Evolutionary conservation across 768 basidiomycete species (phyloP).

Genomic region (Cystobasidium ongulense): DNA sequence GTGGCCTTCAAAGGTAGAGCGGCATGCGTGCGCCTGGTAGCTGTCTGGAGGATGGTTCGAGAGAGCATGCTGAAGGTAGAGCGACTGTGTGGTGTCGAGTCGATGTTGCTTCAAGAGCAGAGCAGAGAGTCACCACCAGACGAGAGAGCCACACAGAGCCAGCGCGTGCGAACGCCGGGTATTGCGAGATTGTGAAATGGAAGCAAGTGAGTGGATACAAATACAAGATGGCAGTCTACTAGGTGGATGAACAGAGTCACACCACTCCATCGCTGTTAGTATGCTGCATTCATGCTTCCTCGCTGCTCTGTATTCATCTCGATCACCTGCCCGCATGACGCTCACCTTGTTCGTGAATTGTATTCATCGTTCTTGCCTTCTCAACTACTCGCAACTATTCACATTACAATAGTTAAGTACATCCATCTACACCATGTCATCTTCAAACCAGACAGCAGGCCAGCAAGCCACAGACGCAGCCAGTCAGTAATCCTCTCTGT

Average conservation of each 20-base stretch:
- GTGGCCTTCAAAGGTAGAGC: constrained; percentile 12
- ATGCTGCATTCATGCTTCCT: background rate
- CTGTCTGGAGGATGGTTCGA: constrained; percentile 6
- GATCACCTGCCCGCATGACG: background rate
- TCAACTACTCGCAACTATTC: background rate
- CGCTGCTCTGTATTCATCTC: background rate
- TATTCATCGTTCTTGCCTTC: background rate
- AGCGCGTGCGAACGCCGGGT: background rate
- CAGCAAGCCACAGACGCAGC: background rate
- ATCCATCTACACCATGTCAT: background rate
- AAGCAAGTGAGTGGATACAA: background rate
- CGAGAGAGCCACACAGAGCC: background rate
- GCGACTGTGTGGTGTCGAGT: background rate
- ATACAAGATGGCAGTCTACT: background rate
- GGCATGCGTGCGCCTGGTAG: constrained; percentile 3
- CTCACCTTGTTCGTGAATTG: background rate
- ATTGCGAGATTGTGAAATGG: background rate
- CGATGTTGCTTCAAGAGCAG: background rate
- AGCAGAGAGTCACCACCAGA: background rate
- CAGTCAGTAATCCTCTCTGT: background rate
- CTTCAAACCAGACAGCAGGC: no score
- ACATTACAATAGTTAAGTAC: no score
- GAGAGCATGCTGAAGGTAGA: background rate
- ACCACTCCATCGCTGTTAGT: background rate
- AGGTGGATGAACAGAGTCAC: background rate